phyloP scores from a whole-genome alignment of 2,329 filamentous ascomycete genomes.

The Penicillium sclerotiorum region DNA sequence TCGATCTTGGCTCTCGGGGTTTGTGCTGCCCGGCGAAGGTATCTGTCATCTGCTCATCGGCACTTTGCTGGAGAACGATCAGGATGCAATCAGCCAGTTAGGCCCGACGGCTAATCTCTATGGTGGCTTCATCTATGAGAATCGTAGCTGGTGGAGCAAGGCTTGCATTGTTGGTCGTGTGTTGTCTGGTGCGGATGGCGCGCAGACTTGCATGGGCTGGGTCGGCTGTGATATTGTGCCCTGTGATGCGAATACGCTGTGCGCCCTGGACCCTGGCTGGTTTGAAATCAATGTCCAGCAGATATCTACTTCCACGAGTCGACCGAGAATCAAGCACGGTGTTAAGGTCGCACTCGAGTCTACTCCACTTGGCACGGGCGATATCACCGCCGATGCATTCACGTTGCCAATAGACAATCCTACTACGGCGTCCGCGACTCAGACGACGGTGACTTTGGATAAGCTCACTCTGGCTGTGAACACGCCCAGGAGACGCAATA shows the following conservation, averaged over 20 bases:
- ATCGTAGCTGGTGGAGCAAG: slow-evolving; percentile 61
- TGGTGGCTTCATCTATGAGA: slow-evolving; percentile 56
- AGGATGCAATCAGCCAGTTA: slow-evolving; percentile 49
- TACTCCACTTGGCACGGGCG: slow-evolving; percentile 43
- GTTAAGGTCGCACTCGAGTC: slow-evolving; percentile 42
- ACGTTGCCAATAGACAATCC: slow-evolving; percentile 39
- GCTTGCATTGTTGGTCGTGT: slow-evolving; percentile 58
- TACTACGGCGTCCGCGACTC: slow-evolving; percentile 11
- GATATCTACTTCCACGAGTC: slow-evolving; percentile 27
- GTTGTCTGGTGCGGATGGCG: slow-evolving; percentile 48
- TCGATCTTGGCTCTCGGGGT: slow-evolving; percentile 57
- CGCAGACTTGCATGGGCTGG: slow-evolving; percentile 60
- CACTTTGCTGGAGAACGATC: slow-evolving; percentile 59
- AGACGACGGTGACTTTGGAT: slow-evolving; percentile 27
- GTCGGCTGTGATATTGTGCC: slow-evolving; percentile 48
- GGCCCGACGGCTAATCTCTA: slow-evolving; percentile 57
- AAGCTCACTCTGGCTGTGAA: slow-evolving; percentile 29
- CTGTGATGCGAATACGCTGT: slow-evolving; percentile 29
- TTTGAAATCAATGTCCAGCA: slow-evolving; percentile 49
- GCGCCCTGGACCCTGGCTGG: slow-evolving; percentile 50
- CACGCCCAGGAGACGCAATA: slow-evolving; percentile 13
- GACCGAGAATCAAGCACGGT: slow-evolving; percentile 49
- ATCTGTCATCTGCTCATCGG: slow-evolving; percentile 59
- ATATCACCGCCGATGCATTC: slow-evolving; percentile 41
- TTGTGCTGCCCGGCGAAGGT: slow-evolving; percentile 57